Percentiles rank a stretch among this genome's conserved stretches.
Evolutionary conservation across 139 green algal species (phyloP).

Genomic region (Micractinium conductrix): DNA sequence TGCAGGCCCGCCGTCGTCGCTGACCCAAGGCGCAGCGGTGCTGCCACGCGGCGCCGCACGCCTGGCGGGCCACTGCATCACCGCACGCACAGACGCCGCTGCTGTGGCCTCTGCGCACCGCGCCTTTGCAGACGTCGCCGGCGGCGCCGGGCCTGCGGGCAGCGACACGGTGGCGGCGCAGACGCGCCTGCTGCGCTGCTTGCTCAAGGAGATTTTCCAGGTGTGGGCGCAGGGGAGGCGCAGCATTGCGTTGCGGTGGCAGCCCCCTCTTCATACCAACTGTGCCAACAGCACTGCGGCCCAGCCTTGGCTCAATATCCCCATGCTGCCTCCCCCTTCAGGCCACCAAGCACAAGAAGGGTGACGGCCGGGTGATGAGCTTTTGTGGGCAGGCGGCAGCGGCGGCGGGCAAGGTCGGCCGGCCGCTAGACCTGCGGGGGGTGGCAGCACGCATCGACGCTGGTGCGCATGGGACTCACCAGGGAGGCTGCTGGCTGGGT

Average conservation of each 20-base stretch:
- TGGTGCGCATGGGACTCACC: neutral
- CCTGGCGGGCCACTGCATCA: slow-evolving; percentile 36
- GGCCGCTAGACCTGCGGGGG: slow-evolving; percentile 46
- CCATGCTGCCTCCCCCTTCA: neutral
- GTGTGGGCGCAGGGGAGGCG: neutral
- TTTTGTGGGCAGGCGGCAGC: slow-evolving; percentile 44
- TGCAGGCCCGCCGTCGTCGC: slow-evolving; percentile 19
- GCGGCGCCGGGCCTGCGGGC: neutral
- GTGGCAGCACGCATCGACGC: slow-evolving; percentile 24
- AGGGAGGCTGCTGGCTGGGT: slow-evolving; percentile 3
- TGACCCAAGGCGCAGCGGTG: slow-evolving; percentile 17
- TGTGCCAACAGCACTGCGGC: too few relatives aligned
- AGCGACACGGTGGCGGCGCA: neutral
- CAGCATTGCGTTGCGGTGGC: too few relatives aligned
- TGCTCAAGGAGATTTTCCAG: slow-evolving; percentile 41
- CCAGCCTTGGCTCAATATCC: too few relatives aligned
- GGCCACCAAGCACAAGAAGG: slow-evolving; percentile 26
- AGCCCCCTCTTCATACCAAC: neutral
- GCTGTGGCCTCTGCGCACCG: slow-evolving; percentile 56
- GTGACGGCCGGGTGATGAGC: slow-evolving; percentile 39
- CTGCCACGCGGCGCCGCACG: slow-evolving; percentile 31
- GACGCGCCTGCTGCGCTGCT: slow-evolving; percentile 39
- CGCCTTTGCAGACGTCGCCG: neutral
- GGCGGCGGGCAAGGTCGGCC: slow-evolving; percentile 30
- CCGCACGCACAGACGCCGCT: slow-evolving; percentile 56